Conservation (phyloP, 2,329 filamentous ascomycete genomes). For the Ramularia endophylla region DNA sequence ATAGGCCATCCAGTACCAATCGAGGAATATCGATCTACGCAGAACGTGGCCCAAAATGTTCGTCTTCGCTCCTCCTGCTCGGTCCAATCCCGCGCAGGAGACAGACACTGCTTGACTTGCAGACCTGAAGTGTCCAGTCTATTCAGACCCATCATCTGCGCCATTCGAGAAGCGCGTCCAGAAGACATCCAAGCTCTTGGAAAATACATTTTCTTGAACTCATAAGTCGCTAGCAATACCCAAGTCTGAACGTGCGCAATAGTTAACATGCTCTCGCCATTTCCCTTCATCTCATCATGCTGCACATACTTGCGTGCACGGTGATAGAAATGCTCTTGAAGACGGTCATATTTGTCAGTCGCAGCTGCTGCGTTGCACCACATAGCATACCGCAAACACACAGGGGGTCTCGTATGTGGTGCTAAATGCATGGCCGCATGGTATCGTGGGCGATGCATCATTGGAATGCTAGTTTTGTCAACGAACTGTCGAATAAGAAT, state of each 20-base stretch:
- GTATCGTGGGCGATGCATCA: slow-evolving; percentile 86
- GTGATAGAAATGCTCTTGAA: slow-evolving; percentile 86
- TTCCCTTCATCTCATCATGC: slow-evolving; percentile 82
- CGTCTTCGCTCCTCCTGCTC: slow-evolving; percentile 85
- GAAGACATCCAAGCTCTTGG: slow-evolving; percentile 92
- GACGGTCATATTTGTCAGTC: slow-evolving; percentile 69
- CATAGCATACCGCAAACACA: slow-evolving; percentile 87
- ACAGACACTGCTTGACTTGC: slow-evolving; percentile 88
- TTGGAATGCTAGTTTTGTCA: slow-evolving; percentile 48
- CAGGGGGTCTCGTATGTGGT: slow-evolving; percentile 77
- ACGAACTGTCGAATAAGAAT: too few relatives aligned
- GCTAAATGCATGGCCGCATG: slow-evolving; percentile 82
- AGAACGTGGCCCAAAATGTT: slow-evolving; percentile 94
- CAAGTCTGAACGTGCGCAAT: slow-evolving; percentile 83
- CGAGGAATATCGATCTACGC: slow-evolving; percentile 84
- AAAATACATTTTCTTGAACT: slow-evolving; percentile 98
- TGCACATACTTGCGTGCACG: slow-evolving; percentile 86
- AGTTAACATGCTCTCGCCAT: slow-evolving; percentile 82
- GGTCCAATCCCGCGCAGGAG: slow-evolving; percentile 84
- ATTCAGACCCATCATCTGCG: slow-evolving; percentile 90
- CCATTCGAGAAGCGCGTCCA: slow-evolving; percentile 71
- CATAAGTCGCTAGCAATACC: slow-evolving; percentile 71
- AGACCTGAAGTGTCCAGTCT: slow-evolving; percentile 74
- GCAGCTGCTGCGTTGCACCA: slow-evolving; percentile 90
- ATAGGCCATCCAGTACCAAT: slow-evolving; percentile 98